Evolutionary conservation across 257 asterid genomes (phyloP), one percentile per base, ranked within the genome.

Genomic region (Nicotiana sylvestris): DNA sequence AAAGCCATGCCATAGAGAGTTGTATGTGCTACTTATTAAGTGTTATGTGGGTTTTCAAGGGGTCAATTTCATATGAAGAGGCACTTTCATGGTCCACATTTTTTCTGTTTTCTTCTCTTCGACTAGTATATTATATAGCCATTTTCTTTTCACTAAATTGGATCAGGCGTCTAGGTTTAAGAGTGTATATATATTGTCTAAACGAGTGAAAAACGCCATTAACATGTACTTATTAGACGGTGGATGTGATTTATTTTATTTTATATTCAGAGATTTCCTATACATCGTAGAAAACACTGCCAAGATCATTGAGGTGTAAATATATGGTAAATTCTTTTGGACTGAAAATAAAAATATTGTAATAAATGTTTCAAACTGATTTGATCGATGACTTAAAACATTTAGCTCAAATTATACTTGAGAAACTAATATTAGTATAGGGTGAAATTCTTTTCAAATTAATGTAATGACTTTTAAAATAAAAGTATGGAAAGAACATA

Each of bases 61-160:
- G 27, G 66, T 82, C 82, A 68, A 68, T 79, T 78, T 87, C 84
- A 79, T 76, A 85, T 70, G 88, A 82, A 57, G 68, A 78, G 64
- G 81, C 78, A 74, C 81, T 66, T 70, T 80, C 82, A 82, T 66
- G 86, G 86, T 86, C 85, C 87, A 83, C 85, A 4, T 35, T 81
- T 84, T 84, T 72, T 80, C 78, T 32, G 35, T 25, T 25, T 29
- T 8, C 12, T 46, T 6, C 39, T 37, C 56, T 72, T 25, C 68
- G 8, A 27, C 8, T 62, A 21, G 33, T 61, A 21, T 32, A 32
- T 32, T 58, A n/a, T 7, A 21, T 18, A 60, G 15, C 77, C 60
- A 82, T 62, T 62, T 85, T 68, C 70, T 77, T 78, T 80, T 84
- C 58, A 49, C 81, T 76, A 74, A 35, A 57, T 67, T 69, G 39